Evolutionary conservation across 2,329 filamentous ascomycete genomes (phyloP), one percentile per base, ranked within the genome.

Genomic region (Amesomyces nigricolor): DNA sequence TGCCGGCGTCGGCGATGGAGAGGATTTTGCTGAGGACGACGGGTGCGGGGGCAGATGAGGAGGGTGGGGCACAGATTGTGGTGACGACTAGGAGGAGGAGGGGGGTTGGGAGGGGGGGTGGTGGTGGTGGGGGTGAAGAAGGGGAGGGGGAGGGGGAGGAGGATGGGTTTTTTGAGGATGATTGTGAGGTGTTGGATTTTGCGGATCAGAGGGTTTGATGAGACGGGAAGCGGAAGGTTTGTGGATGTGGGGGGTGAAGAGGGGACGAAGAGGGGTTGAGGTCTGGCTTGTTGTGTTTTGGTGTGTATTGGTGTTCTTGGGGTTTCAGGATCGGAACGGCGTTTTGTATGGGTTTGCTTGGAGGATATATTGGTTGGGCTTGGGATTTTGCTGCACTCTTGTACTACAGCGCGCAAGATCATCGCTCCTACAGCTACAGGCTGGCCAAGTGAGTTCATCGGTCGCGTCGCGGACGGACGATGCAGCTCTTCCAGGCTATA

Each of bases 181-280:
- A 95, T 67, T 94, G 89, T 63, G 90, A 95, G 69, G 88, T 96
- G 55, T 79, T 95, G 60, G 90, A 95, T 72, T 95, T 94, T 79
- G 88, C 90, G 22, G 82, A 84, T 64, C 82, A 86, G 71, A 74
- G 82, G 67, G 82, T 35, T 35, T 35, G 32, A 35, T 9, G 32
- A 4, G 11, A 10, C 9, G 32, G 32, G 32, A 13, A 4, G 32
- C 11, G 32, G 9, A 35, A 35, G 32, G 32, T 4, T 35, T 57
- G 46, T 37, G 19, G 42, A 26, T 47, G 45, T n/a, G 30, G 29
- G 38, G 13, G 35, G 38, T 39, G 29, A 16, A 11, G 8, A 45
- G 39, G n/a, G 42, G 13, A 16, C 11, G 32, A 35, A 35, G 32
- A 40, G 39, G 39, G 16, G 17, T 22, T 19, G 39, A 42, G 39